Percentiles rank a stretch among this genome's conserved stretches.
Conservation (phyloP, 148 eudicot species). For the Vaccinium macrocarpon region DNA sequence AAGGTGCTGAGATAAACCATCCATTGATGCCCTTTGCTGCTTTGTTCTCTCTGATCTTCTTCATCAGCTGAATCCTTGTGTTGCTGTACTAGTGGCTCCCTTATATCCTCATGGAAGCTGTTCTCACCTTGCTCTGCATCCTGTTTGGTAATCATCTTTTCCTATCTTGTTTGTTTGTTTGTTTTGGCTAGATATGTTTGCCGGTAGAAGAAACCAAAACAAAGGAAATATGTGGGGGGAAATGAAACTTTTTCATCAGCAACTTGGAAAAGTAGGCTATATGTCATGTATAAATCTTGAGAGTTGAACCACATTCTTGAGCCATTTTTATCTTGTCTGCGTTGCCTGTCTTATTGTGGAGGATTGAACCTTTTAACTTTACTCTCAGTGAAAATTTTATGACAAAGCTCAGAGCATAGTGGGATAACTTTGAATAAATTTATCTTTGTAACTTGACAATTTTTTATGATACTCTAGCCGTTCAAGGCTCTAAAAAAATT, state of each 20-base stretch:
- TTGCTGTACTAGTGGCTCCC: constrained; percentile 37
- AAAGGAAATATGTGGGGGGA: background rate
- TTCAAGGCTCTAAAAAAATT: background rate
- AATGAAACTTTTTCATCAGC: background rate
- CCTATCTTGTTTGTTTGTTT: background rate
- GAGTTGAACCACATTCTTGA: background rate
- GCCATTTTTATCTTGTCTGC: too few species aligned
- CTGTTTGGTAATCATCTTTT: constrained; percentile 35
- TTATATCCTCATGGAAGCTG: constrained; percentile 28
- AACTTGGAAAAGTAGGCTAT: constrained; percentile 5
- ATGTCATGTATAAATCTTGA: background rate
- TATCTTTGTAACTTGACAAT: background rate
- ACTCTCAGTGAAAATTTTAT: background rate
- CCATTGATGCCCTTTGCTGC: constrained; percentile 50
- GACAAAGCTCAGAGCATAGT: background rate
- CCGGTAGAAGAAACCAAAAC: background rate
- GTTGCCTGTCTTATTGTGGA: too few species aligned
- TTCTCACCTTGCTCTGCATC: constrained; percentile 35
- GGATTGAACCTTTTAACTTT: background rate
- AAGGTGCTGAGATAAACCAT: constrained; percentile 82
- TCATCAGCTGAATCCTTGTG: constrained; percentile 11
- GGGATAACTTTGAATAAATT: background rate
- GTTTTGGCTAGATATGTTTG: background rate
- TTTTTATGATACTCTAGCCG: background rate
- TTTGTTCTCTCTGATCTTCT: constrained; percentile 9